Evolutionary conservation across 345 rosid species (phyloP).

Genomic region (Populus deltoides): DNA sequence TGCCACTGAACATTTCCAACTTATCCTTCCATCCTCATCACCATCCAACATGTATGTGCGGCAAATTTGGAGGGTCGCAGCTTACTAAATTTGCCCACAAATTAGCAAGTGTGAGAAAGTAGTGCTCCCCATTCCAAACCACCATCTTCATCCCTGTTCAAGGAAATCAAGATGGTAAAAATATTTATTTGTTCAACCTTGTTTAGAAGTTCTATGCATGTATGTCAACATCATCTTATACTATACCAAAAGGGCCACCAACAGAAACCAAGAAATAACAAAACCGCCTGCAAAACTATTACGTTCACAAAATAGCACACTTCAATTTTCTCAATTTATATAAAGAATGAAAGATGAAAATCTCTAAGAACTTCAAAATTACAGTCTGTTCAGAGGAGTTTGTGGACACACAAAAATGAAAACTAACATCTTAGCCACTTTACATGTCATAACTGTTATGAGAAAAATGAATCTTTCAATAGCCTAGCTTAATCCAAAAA

Average conservation of each 20-base stretch:
- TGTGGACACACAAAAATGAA: background rate
- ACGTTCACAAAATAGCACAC: background rate
- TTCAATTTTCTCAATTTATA: background rate
- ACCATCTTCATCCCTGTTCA: conserved; percentile 57
- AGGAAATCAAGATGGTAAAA: conserved; percentile 1
- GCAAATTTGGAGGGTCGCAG: conserved; percentile 54
- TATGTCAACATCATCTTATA: background rate
- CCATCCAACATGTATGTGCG: conserved; percentile 22
- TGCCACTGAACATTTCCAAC: background rate
- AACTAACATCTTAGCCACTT: background rate
- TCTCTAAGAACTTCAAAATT: background rate
- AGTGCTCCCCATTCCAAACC: conserved; percentile 59
- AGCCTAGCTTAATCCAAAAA: background rate
- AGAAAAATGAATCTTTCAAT: background rate
- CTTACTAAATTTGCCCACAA: conserved; percentile 78
- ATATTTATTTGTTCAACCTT: background rate
- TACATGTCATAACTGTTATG: background rate
- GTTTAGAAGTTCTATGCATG: background rate
- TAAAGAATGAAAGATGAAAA: background rate
- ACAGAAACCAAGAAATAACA: background rate
- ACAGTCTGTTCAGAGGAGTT: background rate
- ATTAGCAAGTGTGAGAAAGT: conserved; percentile 64
- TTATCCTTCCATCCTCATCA: conserved; percentile 3
- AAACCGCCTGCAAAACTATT: background rate
- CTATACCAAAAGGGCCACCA: background rate